A percentile compares a stretch with the other conserved stretches of the same genome.
Conservation (phyloP, 2,329 filamentous ascomycete species). For the Botrytis paeoniae region DNA sequence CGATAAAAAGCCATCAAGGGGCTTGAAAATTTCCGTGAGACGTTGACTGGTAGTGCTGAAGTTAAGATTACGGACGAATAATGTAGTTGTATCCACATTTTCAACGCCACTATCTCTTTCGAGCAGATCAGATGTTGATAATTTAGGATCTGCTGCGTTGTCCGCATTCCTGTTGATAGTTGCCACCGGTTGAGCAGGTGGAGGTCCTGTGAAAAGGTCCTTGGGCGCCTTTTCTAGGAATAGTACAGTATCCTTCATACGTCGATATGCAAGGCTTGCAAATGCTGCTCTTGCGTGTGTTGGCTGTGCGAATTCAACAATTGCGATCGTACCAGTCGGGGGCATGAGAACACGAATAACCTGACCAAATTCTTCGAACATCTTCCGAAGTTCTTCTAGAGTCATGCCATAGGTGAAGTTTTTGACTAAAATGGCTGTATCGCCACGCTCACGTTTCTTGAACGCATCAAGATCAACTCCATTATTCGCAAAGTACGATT, state of each 20-base stretch:
- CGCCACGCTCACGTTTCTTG: constrained; percentile 78
- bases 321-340: constrained; percentile 86
- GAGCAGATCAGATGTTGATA: constrained; percentile 67
- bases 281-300: constrained; percentile 82
- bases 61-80: constrained; percentile 93
- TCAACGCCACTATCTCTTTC: constrained; percentile 52
- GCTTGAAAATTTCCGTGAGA: constrained; percentile 73
- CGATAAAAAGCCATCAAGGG: constrained; percentile 83
- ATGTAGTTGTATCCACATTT: constrained; percentile 66
- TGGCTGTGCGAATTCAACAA: constrained; percentile 80
- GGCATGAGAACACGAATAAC: constrained; percentile 85
- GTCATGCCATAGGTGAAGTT: constrained; percentile 76
- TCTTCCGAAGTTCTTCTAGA: constrained; percentile 51
- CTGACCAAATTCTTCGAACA: constrained; percentile 64
- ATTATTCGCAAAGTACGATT: constrained; percentile 81
- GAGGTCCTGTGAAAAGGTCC: constrained; percentile 59
- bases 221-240: constrained; percentile 93
- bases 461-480: constrained; percentile 92
- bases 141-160: constrained; percentile 47
- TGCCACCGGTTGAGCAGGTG: constrained; percentile 23
- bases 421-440: constrained; percentile 86
- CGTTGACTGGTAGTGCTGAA: constrained; percentile 79
- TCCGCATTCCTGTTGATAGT: constrained; percentile 24
- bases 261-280: constrained; percentile 79
- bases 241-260: constrained; percentile 84